These are phyloP conservation scores for Camellia japonica DNA, from an alignment of 148 eudicot species.

Conservation along the genomic window DNA sequence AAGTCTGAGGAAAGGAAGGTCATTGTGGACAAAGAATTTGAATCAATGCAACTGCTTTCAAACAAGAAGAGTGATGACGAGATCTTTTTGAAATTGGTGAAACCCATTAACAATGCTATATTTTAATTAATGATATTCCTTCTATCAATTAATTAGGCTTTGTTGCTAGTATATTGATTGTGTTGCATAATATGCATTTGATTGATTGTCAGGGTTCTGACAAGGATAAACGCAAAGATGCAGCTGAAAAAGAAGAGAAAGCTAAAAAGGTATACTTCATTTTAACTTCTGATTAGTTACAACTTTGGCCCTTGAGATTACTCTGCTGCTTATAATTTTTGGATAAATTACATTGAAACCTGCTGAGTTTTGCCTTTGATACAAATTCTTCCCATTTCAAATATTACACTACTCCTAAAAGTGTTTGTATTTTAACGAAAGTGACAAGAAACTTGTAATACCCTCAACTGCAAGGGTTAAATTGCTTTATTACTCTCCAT, in stretches of 20 bases:
- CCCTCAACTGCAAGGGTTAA: no score
- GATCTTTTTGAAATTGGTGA: constrained; percentile 66
- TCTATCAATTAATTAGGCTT: neutral
- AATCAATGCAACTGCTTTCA: constrained; percentile 63
- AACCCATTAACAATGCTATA: neutral
- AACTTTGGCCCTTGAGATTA: neutral
- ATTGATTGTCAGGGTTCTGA: constrained; percentile 44
- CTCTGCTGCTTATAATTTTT: neutral
- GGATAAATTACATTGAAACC: no score
- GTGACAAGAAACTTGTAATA: no score
- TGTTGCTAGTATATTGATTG: neutral
- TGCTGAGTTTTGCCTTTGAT: no score
- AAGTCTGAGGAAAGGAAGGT: constrained; percentile 80
- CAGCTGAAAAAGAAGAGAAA: constrained; percentile 56
- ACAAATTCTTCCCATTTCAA: no score
- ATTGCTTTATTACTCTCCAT: no score
- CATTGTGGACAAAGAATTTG: constrained; percentile 51
- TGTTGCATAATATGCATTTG: neutral
- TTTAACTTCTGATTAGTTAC: neutral
- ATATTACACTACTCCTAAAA: no score
- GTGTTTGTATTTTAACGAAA: no score
- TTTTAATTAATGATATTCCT: neutral
- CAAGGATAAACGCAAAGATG: constrained; percentile 53
- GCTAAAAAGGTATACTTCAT: constrained; percentile 48
- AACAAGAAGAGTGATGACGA: constrained; percentile 63